Percentiles rank a stretch among this genome's conserved stretches.
Evolutionary conservation across 352 stramenopile species (phyloP).

Genomic region (Phytopythium chamaehyphon): DNA sequence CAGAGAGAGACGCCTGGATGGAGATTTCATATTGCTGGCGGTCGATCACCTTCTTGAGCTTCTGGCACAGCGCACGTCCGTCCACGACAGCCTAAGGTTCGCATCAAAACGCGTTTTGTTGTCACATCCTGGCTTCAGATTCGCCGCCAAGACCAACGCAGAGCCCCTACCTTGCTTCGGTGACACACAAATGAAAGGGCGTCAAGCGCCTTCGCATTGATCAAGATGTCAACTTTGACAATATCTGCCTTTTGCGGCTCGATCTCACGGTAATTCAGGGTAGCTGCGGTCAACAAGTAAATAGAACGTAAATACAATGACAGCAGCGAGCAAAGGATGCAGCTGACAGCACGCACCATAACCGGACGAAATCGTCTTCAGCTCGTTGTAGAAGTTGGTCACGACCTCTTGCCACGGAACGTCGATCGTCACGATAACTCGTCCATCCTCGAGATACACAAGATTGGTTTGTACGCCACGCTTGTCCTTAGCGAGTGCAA

Average conservation of each 20-base stretch:
- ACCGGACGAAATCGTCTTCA: slow-evolving; percentile 95
- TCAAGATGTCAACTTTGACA: slow-evolving; percentile 93
- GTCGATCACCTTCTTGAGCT: slow-evolving; percentile 95
- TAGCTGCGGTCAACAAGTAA: slow-evolving; percentile 36
- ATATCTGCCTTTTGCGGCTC: slow-evolving; percentile 92
- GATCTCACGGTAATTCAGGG: slow-evolving; percentile 93
- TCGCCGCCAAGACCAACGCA: neutral
- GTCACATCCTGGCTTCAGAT: too few species aligned
- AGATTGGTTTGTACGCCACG: slow-evolving; percentile 90
- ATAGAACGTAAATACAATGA: too few species aligned
- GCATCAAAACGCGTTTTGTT: neutral
- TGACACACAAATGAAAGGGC: slow-evolving; percentile 97
- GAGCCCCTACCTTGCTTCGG: slow-evolving; percentile 59
- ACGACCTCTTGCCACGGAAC: slow-evolving; percentile 99
- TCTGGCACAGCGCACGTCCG: slow-evolving; percentile 90
- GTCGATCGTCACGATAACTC: slow-evolving; percentile 91
- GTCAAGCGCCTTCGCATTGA: slow-evolving; percentile 95
- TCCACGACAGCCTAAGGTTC: slow-evolving; percentile 14
- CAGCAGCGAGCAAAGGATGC: slow-evolving; percentile 2
- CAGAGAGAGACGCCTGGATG: slow-evolving; percentile 96
- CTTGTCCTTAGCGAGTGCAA: slow-evolving; percentile 92
- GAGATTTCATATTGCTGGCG: slow-evolving; percentile 99
- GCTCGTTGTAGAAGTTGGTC: slow-evolving; percentile 98
- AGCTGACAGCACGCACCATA: slow-evolving; percentile 71
- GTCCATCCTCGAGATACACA: slow-evolving; percentile 93